phyloP scores from a whole-genome alignment of 2,329 filamentous ascomycete genomes.

The Akanthomyces dipterigenus region DNA sequence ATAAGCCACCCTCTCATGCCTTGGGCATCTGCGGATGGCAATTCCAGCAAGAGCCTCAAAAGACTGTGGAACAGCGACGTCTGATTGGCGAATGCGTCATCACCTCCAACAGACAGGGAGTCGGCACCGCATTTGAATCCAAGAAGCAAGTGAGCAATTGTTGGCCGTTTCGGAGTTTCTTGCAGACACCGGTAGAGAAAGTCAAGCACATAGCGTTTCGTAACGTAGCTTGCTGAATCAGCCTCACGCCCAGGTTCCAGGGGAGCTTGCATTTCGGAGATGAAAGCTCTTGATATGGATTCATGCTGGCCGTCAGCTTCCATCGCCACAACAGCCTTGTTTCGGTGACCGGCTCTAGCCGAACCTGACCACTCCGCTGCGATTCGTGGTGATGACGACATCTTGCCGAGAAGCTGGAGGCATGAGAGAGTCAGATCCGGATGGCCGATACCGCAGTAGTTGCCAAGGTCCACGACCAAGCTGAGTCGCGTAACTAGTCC shows the following conservation, averaged over 20 bases:
- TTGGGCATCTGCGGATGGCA: slow-evolving; percentile 57
- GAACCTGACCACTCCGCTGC: slow-evolving; percentile 61
- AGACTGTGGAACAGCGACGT: slow-evolving; percentile 80
- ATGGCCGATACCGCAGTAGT: slow-evolving; percentile 81
- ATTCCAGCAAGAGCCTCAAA: slow-evolving; percentile 61
- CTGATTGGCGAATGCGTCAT: slow-evolving; percentile 63
- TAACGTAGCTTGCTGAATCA: slow-evolving; percentile 65
- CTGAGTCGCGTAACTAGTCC: slow-evolving; percentile 74
- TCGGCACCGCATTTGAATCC: slow-evolving; percentile 76
- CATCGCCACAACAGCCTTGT: slow-evolving; percentile 82
- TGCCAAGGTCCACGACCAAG: slow-evolving; percentile 73
- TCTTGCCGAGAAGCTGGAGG: slow-evolving; percentile 74
- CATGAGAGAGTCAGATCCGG: slow-evolving; percentile 73
- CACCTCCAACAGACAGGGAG: slow-evolving; percentile 59
- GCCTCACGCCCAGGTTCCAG: slow-evolving; percentile 69
- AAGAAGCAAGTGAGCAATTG: slow-evolving; percentile 82
- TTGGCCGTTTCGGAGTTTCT: slow-evolving; percentile 69
- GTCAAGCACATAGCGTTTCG: slow-evolving; percentile 78
- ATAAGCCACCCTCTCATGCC: slow-evolving; percentile 63
- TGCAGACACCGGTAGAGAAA: slow-evolving; percentile 77
- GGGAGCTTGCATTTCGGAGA: slow-evolving; percentile 57
- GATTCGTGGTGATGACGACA: slow-evolving; percentile 77
- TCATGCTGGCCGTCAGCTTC: slow-evolving; percentile 75
- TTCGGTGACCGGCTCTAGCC: slow-evolving; percentile 58
- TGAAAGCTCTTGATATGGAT: slow-evolving; percentile 68